Evolutionary conservation across 352 stramenopile species (phyloP), one percentile per base, ranked within the genome.

Genomic region (Phytophthora cactorum): DNA sequence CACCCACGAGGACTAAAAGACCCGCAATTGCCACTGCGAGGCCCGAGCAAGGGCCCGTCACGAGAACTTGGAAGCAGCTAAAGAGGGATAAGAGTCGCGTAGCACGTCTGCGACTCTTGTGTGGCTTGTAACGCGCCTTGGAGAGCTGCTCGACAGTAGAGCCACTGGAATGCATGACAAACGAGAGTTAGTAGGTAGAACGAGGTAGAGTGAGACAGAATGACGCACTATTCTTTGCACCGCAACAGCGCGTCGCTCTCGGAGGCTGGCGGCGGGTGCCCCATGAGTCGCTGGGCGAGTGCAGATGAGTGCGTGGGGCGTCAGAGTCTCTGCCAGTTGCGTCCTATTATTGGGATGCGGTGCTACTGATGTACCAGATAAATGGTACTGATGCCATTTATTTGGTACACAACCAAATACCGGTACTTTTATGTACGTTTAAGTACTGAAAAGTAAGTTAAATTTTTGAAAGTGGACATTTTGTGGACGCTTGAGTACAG

Each of bases 81-180:
- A 64, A 79, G 9, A 74, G 51, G 2, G 44, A 39, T 53, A 74
- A 50, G 2, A 74, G 39, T 3, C 10, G 38, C 9, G 8, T 47
- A 15, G 22, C n/a, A 12, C 50, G 66, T 59, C 41, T 51, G 9
- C 64, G 53, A 55, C 44, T 38, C 32, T 25, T 34, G 14, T 17
- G 32, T 49, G 55, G 53, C 15, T 60, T 50, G 28, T 67, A 55
- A 25, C 55, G 63, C n/a, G 72, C 31, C 57, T 77, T 70, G n/a
- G 62, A 50, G 11, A 77, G 46, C 39, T 82, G 74, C 11, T 87
- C 81, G 34, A 78, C 54, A 9, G 73, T 89, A 44, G 74, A 84
- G 7, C 69, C 64, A 54, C 78, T 90, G 52, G 5, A 39, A 66
- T 14, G 36, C 27, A 65, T 14, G 57, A 4, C n/a, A 44, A 64